Percentiles rank a stretch among this genome's conserved stretches.
Conservation (phyloP, 192 early-diverging fungal genomes). For the Glomus cerebriforme region DNA sequence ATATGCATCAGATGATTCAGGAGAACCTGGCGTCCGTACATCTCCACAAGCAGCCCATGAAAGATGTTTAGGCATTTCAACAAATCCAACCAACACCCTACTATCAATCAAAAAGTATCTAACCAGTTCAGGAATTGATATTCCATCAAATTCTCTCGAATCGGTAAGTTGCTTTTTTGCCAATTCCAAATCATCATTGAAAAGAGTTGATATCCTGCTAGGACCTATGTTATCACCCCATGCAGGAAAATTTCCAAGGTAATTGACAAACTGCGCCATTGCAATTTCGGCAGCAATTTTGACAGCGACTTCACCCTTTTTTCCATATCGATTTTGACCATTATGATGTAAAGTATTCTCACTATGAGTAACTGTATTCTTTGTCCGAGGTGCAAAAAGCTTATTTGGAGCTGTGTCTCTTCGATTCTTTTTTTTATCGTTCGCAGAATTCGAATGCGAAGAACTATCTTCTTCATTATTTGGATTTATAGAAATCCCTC, state of each 20-base stretch:
- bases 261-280: constrained; percentile 69
- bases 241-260: constrained; percentile 72
- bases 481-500: constrained; percentile 68
- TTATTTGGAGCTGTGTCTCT: constrained; percentile 40
- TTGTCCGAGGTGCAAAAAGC: constrained; percentile 38
- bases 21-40: background rate
- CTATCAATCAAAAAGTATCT: constrained; percentile 74
- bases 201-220: constrained; percentile 60
- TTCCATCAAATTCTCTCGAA: constrained; percentile 11
- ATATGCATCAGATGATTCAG: background rate
- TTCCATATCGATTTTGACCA: background rate
- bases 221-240: constrained; percentile 63
- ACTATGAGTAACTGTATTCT: constrained; percentile 37
- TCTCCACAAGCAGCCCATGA: background rate
- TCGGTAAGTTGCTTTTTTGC: constrained; percentile 27
- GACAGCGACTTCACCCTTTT: constrained; percentile 47
- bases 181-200: constrained; percentile 55
- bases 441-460: constrained; percentile 43
- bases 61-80: constrained; percentile 56
- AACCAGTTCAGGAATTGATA: constrained; percentile 41
- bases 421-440: constrained; percentile 41
- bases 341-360: constrained; percentile 19
- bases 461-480: constrained; percentile 50
- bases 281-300: constrained; percentile 75
- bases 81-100: constrained; percentile 63